A percentile compares a stretch with the other conserved stretches of the same genome.
These are phyloP conservation scores for Monilinia fructicola DNA, from an alignment of 2,329 filamentous ascomycete species.

Conservation along the genomic window DNA sequence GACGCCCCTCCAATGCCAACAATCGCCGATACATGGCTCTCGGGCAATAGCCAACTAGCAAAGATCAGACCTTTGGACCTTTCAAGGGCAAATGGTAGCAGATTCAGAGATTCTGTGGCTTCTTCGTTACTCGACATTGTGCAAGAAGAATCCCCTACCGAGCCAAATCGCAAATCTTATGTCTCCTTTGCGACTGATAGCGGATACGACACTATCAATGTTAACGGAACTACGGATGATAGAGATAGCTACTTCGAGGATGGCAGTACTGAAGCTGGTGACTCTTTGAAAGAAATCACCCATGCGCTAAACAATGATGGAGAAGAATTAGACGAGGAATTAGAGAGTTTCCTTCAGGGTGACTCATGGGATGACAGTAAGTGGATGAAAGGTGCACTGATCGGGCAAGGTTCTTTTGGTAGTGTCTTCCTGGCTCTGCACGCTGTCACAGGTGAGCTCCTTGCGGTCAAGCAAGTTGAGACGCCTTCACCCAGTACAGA, in stretches of 20 bases:
- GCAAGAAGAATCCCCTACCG: constrained; percentile 81
- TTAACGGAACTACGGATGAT: constrained; percentile 76
- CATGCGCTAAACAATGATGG: constrained; percentile 86
- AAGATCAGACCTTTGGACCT: constrained; percentile 50
- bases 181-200: constrained; percentile 69
- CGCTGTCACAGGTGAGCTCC: constrained; percentile 92
- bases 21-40: constrained; percentile 92
- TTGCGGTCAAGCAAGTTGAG: constrained; percentile 98
- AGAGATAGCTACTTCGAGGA: constrained; percentile 85
- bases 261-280: constrained; percentile 64
- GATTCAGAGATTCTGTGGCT: constrained; percentile 82
- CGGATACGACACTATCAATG: constrained; percentile 66
- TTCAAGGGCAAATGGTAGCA: constrained; percentile 44
- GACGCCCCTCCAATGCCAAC: constrained; percentile 94
- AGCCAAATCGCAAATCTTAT: constrained; percentile 91
- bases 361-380: constrained; percentile 96
- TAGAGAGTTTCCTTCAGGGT: constrained; percentile 85
- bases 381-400: constrained; percentile 98
- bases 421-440: constrained; percentile 94
- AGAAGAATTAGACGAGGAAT: constrained; percentile 85
- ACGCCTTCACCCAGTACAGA: constrained; percentile 75
- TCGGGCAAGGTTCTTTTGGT: constrained; percentile 95
- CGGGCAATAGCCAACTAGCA: constrained; percentile 54
- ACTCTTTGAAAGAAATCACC: constrained; percentile 79
- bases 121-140: constrained; percentile 87